Conservation (phyloP, 257 asterid species). For the Gentiana straminea region DNA sequence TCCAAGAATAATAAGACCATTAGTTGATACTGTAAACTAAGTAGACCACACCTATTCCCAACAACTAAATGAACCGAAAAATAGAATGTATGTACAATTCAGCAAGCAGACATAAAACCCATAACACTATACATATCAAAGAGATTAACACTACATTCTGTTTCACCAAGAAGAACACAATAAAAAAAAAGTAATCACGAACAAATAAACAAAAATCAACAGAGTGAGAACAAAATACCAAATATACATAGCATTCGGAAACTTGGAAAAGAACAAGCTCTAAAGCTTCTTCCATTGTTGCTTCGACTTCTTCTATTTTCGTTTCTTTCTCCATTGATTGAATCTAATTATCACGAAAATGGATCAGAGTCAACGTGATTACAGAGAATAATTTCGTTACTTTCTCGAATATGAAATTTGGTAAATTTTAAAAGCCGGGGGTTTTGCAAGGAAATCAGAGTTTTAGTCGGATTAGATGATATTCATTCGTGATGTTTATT, state of each 20-base stretch:
- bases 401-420: too few species aligned
- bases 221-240: constrained; percentile 34
- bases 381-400: too few species aligned
- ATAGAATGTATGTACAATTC: neutral
- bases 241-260: constrained; percentile 78
- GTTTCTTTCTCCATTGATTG: constrained; percentile 45
- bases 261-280: constrained; percentile 76
- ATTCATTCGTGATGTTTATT: too few species aligned
- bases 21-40: neutral
- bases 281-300: constrained; percentile 37
- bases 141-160: neutral
- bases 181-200: neutral
- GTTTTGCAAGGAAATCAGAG: too few species aligned
- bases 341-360: neutral
- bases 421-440: too few species aligned
- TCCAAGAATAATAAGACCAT: too few species aligned
- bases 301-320: constrained; percentile 25
- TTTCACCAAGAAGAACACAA: constrained; percentile 1
- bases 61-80: neutral
- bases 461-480: too few species aligned
- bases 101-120: constrained; percentile 1
- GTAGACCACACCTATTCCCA: neutral
- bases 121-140: neutral
- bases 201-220: neutral
- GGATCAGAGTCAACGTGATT: too few species aligned